Evolutionary conservation across 2,329 filamentous ascomycete genomes (phyloP), one percentile per base, ranked within the genome.

Genomic region (Penicillium sclerotiorum): DNA sequence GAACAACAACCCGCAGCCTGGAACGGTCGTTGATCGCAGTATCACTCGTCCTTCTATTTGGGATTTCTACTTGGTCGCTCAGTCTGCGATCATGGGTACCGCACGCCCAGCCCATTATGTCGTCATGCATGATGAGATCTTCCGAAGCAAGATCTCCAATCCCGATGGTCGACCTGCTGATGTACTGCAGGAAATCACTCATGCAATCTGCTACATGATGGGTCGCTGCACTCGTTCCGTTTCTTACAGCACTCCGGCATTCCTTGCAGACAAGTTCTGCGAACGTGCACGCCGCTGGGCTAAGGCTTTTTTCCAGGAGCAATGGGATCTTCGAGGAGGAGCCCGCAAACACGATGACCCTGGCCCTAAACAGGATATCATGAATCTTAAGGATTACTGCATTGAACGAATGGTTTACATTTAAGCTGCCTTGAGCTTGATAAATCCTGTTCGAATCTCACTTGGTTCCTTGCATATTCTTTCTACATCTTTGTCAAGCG

Each of bases 11-110:
- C 79, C 86, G 1, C 67, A 77, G 49, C 84, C 84, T 22, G 91
- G 91, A 9, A 94, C 89, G 0, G 79, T 95, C 0, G 88, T 96
- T 33, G 90, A 95, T 65, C 86, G 90, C 15, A 88, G 87, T 11
- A 81, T 95, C 33, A 93, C 89, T 0, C 82, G 86, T 59, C 82
- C 82, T 2, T 79, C 81, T 1, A 81, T 84, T 58, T 93, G 88
- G 80, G 90, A 95, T 66, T 95, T 95, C 68, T 95, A 85, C 72
- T 75, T 95, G 0, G 86, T 90, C 30, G 85, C 90, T 0, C 91
- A 96, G 64, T 77, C 82, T 13, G 88, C 88, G 1, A 74, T 95
- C 2, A 84, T 93, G 66, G 90, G 90, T 1, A 95, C 90, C 0
- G 89, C 89, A 0, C 81, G 88, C 0, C 87, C 90, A 0, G 88